Evolutionary conservation across 1,139 yeast species (phyloP), one percentile per base, ranked within the genome.

Genomic region (Protomyces pachydermus): DNA sequence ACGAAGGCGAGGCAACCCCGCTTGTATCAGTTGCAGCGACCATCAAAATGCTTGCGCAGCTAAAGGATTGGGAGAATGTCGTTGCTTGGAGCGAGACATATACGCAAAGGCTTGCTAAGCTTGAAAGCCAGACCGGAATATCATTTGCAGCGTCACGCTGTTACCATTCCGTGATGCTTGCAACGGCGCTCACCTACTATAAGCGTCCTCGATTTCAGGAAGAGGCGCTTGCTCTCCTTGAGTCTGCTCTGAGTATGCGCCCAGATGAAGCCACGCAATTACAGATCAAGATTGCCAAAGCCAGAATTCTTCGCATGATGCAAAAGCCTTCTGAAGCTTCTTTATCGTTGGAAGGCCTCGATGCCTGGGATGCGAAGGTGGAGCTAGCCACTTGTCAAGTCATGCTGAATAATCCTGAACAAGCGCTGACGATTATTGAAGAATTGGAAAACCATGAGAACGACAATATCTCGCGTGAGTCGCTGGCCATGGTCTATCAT

Each of bases 161-260:
- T 18, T 42, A 18, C 12, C 48, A 42, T 20, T 78, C 87, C 28
- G 81, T 91, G 58, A 79, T 83, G 18, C 78, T 89, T 64, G 98
- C 95, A 0, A 82, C 86, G 1, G 82, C 88, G 0, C 88, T 90
- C 71, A 89, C 96, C 0, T 87, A 88, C 71, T 82, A 85, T 72
- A 96, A 91, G 72, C 88, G 97, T 0, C 98, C 98, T 4, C 90
- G 90, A 73, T 88, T 91, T 74, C 90, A 84, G 71, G 79, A 82
- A 9, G 79, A 86, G 48, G 98, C 98, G 0, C 73, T 88, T 54
- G 83, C 83, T 56, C 75, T 58, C n/a, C 52, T 58, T 16, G 54
- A 25, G 8, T 25, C 12, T 3, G 62, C 46, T 12, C 45, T 52
- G 23, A 50, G 51, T 35, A 23, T 16, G 16, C 39, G 39, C n/a